Base-by-base conservation (phyloP, 2,329 filamentous ascomycete genomes). In the Knoxdaviesia proteae region DNA sequence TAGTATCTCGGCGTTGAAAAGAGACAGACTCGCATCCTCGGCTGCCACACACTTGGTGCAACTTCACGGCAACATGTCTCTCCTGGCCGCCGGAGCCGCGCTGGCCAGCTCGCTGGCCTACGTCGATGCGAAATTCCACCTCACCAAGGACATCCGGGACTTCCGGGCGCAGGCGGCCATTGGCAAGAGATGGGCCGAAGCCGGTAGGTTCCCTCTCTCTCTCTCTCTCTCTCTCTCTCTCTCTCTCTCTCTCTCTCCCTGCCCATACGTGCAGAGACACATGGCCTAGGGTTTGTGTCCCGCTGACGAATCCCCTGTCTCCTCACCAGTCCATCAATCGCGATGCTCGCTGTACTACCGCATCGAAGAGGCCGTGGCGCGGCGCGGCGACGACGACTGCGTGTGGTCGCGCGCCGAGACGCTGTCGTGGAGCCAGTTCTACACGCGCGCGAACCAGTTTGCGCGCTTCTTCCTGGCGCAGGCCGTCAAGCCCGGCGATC, bases 101-200 rank as follows among this genome's bases (percentile, higher is more conserved):
- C 29, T 39, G 11, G 34, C 39, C 4, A 31, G 30, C 20, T 32
- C 34, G 4, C 39, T 40, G 5, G 37, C 43, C 10, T 82, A 83
- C 49, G 59, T 81, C 38, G 71, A 86, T 52, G 81, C 74, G 43
- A 83, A 80, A 60, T 76, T 70, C 50, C 72, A 80, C 53, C 53
- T 86, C 41, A 55, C 58, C 37, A 72, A 80, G 51, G 81, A 87
- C 54, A 48, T 79, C 10, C 49, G 53, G 0, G 50, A 51, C 6
- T 55, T 80, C n/a, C 53, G 60, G 8, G 57, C 58, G 7, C 46
- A 60, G n/a, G 61, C 58, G 34, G 57, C 54, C 33, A 58, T 60
- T 7, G 57, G 61, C 42, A 64, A 66, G 42, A 56, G 61, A 3
- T 65, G 67, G 43, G 55, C 57, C 5, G 61, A 63, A 55, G 67